A percentile compares a stretch with the other conserved stretches of the same genome.
Conservation (phyloP, 1,284 basidiomycete genomes). For the Heliocybe sulcata region DNA sequence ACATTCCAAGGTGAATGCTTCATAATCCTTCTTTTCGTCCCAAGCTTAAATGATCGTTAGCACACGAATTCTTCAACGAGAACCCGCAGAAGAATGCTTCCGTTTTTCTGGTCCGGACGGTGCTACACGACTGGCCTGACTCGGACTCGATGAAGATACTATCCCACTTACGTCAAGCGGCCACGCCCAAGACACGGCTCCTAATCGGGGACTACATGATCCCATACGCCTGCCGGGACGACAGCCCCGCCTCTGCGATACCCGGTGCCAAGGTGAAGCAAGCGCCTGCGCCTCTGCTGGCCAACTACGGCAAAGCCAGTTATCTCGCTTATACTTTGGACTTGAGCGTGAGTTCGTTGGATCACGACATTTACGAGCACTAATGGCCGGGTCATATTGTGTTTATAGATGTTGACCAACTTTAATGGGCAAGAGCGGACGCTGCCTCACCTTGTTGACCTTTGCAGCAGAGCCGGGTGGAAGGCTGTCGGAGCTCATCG, state of each 20-base stretch:
- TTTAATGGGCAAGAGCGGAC: conserved; percentile 3
- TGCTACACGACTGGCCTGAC: conserved; percentile 22
- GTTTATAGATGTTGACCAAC: not conserved
- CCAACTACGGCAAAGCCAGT: conserved; percentile 13
- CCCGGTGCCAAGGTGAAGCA: conserved; percentile 8
- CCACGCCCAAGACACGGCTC: conserved; percentile 6
- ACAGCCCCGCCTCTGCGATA: not conserved
- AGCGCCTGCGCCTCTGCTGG: conserved; percentile 12
- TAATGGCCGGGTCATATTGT: not conserved
- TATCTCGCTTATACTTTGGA: conserved; percentile 6
- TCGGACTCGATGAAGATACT: conserved; percentile 14
- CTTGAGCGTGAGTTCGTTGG: not conserved
- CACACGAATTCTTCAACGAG: conserved; percentile 23
- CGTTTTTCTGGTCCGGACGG: conserved; percentile 19
- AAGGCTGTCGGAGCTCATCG: too few relatives aligned
- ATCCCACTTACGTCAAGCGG: conserved; percentile 12
- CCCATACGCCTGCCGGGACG: conserved; percentile 3
- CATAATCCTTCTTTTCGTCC: not conserved
- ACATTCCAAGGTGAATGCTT: conserved; percentile 5
- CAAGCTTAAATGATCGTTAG: not conserved
- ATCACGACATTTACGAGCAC: too few relatives aligned
- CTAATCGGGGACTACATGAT: conserved; percentile 10
- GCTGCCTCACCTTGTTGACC: not conserved
- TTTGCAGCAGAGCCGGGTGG: not conserved
- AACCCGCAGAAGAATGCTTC: conserved; percentile 20